Conservation (phyloP, 257 asterid species). For the Solanum piurae region DNA sequence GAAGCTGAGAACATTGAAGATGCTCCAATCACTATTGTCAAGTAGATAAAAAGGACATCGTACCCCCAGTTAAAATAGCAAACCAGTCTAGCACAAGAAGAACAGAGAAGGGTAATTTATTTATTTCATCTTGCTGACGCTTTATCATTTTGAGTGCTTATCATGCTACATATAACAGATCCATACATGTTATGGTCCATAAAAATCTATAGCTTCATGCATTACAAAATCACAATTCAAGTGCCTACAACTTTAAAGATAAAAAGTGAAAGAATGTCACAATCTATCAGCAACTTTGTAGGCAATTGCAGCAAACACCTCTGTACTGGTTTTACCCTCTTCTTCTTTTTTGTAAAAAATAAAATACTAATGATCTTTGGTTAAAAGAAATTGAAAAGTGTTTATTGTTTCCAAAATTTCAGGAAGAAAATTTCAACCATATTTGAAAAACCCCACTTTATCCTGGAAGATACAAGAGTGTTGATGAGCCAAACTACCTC, state of each 20-base stretch:
- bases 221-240: background rate
- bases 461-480: background rate
- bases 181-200: background rate
- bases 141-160: background rate
- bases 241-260: background rate
- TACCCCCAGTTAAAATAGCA: background rate
- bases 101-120: background rate
- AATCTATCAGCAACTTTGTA: background rate
- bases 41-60: background rate
- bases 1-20: background rate
- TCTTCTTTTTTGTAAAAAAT: background rate
- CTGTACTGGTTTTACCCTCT: background rate
- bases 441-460: background rate
- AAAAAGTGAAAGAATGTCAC: background rate
- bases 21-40: background rate
- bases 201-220: background rate
- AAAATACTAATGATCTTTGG: background rate
- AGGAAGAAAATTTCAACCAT: background rate
- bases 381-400: background rate
- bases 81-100: background rate
- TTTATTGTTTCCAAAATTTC: background rate
- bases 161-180: background rate
- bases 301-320: background rate
- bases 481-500: background rate
- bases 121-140: background rate